A percentile compares a stretch with the other conserved stretches of the same genome.
Evolutionary conservation across 75 land plant genomes (phyloP).

Genomic region (Ceratopteris richardii): DNA sequence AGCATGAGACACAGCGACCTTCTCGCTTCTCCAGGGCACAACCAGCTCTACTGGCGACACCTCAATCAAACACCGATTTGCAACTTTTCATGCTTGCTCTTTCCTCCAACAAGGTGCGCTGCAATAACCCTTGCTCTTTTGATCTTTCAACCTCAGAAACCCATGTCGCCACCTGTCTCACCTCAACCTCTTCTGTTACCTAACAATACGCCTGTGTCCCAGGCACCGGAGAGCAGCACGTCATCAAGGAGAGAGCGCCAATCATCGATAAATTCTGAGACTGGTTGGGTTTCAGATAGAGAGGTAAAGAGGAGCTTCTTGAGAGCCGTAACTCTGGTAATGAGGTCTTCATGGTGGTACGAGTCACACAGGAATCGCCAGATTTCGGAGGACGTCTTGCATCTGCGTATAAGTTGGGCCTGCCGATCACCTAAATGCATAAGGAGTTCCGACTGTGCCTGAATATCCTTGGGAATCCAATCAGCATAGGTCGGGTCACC

Average conservation of each 20-base stretch:
- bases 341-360: neutral
- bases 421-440: neutral
- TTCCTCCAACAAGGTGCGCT: too few relatives aligned
- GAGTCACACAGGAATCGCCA: neutral
- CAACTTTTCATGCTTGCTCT: too few relatives aligned
- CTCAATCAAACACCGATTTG: too few relatives aligned
- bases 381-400: neutral
- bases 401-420: neutral
- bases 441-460: neutral
- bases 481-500: neutral
- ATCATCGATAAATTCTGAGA: neutral
- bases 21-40: too few relatives aligned
- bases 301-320: neutral
- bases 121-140: too few relatives aligned
- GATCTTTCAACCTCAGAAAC: too few relatives aligned
- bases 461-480: neutral
- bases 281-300: neutral
- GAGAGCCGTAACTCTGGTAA: neutral
- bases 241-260: neutral
- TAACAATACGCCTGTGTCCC: too few relatives aligned
- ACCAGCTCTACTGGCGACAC: too few relatives aligned
- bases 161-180: too few relatives aligned
- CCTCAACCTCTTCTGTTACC: too few relatives aligned
- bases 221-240: too few relatives aligned
- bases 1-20: too few relatives aligned